Evolutionary conservation across 1,139 yeast species (phyloP).

Genomic region (Debaryomycetaceae sp.): DNA sequence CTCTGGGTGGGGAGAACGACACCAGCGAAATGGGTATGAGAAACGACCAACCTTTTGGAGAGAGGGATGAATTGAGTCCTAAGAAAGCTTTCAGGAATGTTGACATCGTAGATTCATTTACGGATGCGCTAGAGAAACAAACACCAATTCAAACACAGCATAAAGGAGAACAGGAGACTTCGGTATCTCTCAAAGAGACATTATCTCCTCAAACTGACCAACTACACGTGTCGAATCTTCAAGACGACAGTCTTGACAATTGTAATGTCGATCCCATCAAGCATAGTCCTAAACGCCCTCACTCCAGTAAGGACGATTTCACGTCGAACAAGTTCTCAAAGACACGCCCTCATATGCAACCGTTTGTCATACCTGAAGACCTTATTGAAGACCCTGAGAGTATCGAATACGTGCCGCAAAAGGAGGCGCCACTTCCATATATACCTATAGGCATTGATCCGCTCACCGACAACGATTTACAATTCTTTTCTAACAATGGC

Average conservation of each 20-base stretch:
- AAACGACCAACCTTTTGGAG: background rate
- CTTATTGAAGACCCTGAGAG: constrained; percentile 24
- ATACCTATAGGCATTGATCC: constrained; percentile 29
- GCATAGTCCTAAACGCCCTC: constrained; percentile 6
- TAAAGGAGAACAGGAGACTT: background rate
- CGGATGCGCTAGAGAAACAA: background rate
- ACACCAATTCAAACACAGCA: background rate
- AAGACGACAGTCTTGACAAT: constrained; percentile 11
- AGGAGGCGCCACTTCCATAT: constrained; percentile 25
- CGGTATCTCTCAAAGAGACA: constrained; percentile 11
- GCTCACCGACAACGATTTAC: constrained; percentile 20
- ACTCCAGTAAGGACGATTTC: background rate
- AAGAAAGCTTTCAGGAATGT: background rate
- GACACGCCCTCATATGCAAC: background rate
- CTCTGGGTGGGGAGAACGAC: background rate
- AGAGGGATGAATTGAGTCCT: background rate
- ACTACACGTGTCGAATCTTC: constrained; percentile 21
- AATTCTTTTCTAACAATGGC: constrained; percentile 15
- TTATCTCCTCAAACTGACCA: constrained; percentile 16
- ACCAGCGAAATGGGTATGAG: background rate
- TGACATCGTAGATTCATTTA: background rate
- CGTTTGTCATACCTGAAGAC: constrained; percentile 13
- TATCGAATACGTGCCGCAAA: constrained; percentile 33
- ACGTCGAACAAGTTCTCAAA: background rate
- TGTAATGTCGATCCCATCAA: constrained; percentile 37